Conservation (phyloP, 2,329 filamentous ascomycete genomes). For the Aureobasidium sp. region DNA sequence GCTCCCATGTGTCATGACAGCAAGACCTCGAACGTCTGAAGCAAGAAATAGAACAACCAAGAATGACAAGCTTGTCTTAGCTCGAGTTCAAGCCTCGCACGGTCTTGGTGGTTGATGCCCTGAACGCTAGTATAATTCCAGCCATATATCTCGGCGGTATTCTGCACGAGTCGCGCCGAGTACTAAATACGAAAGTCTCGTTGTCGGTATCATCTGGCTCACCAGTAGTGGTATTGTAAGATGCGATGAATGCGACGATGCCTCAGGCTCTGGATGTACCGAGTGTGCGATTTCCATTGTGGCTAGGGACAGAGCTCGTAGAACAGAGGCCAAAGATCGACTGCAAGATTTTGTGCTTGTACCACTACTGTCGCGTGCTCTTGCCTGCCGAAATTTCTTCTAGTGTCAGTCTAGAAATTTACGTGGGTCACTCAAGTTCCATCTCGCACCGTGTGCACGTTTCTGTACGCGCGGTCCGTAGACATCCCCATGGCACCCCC, state of each 20-base stretch:
- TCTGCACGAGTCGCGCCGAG: slow-evolving; percentile 14
- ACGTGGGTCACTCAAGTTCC: background rate
- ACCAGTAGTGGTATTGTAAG: background rate
- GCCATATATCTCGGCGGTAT: slow-evolving; percentile 6
- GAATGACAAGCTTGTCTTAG: background rate
- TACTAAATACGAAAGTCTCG: background rate
- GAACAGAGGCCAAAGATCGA: background rate
- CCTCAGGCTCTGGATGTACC: background rate
- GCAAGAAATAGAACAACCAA: background rate
- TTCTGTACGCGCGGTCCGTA: background rate
- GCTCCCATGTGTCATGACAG: background rate
- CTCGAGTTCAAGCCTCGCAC: background rate
- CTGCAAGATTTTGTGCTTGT: background rate
- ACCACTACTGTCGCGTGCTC: background rate
- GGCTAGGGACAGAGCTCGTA: background rate
- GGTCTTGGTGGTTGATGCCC: background rate
- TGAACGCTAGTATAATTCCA: background rate
- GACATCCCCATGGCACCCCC: slow-evolving; percentile 3
- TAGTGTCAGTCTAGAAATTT: slow-evolving; percentile 8
- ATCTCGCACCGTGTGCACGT: slow-evolving; percentile 1
- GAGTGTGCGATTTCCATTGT: background rate
- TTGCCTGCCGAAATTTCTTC: background rate
- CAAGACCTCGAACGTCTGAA: background rate
- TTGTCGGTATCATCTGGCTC: background rate
- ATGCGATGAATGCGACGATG: background rate